Percentiles rank a stretch among this genome's conserved stretches.
Evolutionary conservation across 108 stramenopile species (phyloP).

Genomic region (Pelagomonas calceolata): DNA sequence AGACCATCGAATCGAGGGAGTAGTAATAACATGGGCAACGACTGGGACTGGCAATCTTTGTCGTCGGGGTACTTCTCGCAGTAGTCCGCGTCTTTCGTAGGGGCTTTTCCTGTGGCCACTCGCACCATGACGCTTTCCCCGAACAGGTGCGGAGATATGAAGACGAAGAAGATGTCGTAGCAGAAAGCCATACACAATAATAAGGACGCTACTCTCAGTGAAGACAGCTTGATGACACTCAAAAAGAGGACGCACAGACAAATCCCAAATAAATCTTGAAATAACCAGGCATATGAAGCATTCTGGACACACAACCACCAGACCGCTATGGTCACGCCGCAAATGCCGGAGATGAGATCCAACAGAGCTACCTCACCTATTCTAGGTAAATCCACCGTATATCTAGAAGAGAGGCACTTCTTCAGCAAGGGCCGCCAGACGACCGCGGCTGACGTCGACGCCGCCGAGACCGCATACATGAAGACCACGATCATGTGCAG

Average conservation of each 20-base stretch:
- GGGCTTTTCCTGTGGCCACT: constrained; percentile 59
- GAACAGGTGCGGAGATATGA: constrained; percentile 63
- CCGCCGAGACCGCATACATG: constrained; percentile 61
- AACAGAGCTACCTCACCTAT: constrained; percentile 33
- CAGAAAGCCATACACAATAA: constrained; percentile 60
- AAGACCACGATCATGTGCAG: constrained; percentile 62
- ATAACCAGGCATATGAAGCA: constrained; percentile 63
- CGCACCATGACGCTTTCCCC: constrained; percentile 73
- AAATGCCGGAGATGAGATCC: constrained; percentile 27
- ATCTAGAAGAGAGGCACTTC: neutral
- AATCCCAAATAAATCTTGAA: constrained; percentile 72
- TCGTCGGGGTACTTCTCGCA: constrained; percentile 81
- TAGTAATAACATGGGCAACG: constrained; percentile 75
- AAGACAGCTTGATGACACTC: constrained; percentile 58
- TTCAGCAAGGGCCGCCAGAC: constrained; percentile 41
- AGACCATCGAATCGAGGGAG: constrained; percentile 68
- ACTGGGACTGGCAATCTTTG: constrained; percentile 47
- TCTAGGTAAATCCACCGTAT: neutral
- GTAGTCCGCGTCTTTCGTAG: constrained; percentile 45
- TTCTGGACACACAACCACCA: constrained; percentile 50
- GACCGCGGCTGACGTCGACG: constrained; percentile 41
- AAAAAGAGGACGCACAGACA: constrained; percentile 75
- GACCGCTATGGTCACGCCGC: constrained; percentile 42
- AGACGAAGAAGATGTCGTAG: constrained; percentile 89
- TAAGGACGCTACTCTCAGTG: constrained; percentile 62